phyloP scores from a whole-genome alignment of 768 basidiomycete species.

The Boletus barrowsii region DNA sequence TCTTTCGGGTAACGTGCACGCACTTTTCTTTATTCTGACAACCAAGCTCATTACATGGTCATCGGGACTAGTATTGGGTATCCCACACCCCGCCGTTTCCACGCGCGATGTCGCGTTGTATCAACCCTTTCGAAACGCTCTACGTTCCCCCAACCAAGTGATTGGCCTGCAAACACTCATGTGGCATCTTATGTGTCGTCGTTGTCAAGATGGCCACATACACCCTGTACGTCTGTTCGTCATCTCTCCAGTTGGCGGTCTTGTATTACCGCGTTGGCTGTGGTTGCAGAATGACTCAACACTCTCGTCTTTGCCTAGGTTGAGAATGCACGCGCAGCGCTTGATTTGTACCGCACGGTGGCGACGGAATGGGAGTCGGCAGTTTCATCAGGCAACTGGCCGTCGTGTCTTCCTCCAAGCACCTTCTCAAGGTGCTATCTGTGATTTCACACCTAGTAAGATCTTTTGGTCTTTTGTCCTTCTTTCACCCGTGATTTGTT shows the following conservation, averaged over 20 bases:
- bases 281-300: slow-evolving; percentile 11
- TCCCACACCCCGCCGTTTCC: slow-evolving; percentile 72
- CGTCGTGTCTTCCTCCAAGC: slow-evolving; percentile 70
- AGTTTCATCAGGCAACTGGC: slow-evolving; percentile 65
- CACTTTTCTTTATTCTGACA: background rate
- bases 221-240: slow-evolving; percentile 57
- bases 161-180: slow-evolving; percentile 76
- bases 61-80: slow-evolving; percentile 59
- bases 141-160: slow-evolving; percentile 62
- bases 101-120: slow-evolving; percentile 83
- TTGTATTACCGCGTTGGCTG: background rate
- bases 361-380: slow-evolving; percentile 64
- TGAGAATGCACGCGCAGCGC: slow-evolving; percentile 68
- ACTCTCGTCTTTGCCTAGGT: slow-evolving; percentile 41
- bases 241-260: background rate
- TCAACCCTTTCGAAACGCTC: slow-evolving; percentile 71
- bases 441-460: slow-evolving; percentile 27
- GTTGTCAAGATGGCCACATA: slow-evolving; percentile 68
- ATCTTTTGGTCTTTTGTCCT: slow-evolving; percentile 15
- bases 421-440: slow-evolving; percentile 79
- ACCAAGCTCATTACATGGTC: slow-evolving; percentile 13
- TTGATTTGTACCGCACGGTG: slow-evolving; percentile 55
- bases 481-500: slow-evolving; percentile 1
- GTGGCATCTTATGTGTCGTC: slow-evolving; percentile 79
- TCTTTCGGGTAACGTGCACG: slow-evolving; percentile 55